Conservation (phyloP, 148 eudicot species). For the Persicaria maculosa region DNA sequence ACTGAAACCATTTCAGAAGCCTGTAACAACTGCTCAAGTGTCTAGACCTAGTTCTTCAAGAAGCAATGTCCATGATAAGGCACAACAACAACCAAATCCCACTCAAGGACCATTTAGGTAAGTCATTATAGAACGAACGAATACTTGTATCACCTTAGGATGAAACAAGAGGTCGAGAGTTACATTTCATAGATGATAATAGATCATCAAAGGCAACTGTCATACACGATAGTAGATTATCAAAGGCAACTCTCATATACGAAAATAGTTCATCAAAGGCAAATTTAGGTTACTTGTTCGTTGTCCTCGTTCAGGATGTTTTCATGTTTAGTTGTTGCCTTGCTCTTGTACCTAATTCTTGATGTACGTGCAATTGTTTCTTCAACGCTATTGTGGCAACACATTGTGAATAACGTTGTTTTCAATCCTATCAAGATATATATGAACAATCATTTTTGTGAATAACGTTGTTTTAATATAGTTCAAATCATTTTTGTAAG, state of each 20-base stretch:
- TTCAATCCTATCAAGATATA: too few species aligned
- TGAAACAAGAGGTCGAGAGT: background rate
- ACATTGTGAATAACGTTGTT: too few species aligned
- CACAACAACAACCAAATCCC: background rate
- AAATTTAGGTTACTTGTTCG: background rate
- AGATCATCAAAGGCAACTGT: background rate
- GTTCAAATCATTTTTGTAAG: too few species aligned
- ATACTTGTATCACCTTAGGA: background rate
- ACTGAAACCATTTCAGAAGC: conserved; percentile 73
- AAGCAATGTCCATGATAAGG: conserved; percentile 24
- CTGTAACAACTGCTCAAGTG: conserved; percentile 42
- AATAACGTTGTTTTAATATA: too few species aligned
- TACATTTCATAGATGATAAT: background rate
- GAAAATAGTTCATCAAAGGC: too few species aligned
- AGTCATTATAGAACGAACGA: background rate
- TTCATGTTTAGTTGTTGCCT: background rate
- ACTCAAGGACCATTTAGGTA: background rate
- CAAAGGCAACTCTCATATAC: too few species aligned
- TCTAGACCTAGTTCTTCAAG: conserved; percentile 27
- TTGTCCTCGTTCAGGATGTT: background rate
- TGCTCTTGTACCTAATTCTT: conserved; percentile 9
- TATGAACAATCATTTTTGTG: too few species aligned
- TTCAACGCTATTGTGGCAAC: too few species aligned
- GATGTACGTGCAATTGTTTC: background rate
- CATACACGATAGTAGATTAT: too few species aligned